phyloP scores from a whole-genome alignment of 495 filamentous ascomycete species.

The Monascus purpureus region DNA sequence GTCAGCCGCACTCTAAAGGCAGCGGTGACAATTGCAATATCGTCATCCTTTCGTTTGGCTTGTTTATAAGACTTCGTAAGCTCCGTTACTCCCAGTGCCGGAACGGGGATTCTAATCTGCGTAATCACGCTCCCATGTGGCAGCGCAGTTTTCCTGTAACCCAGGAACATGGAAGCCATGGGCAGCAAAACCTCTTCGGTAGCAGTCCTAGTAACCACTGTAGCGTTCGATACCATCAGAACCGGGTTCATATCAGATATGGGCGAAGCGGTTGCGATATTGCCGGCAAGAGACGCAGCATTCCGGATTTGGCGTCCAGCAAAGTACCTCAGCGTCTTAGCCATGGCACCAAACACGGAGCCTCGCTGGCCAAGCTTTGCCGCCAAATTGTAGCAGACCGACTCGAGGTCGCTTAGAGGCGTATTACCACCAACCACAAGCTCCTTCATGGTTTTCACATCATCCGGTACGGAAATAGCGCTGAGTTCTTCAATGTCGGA shows the following conservation, averaged over 20 bases:
- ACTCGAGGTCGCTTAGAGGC: slow-evolving; percentile 69
- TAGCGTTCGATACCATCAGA: slow-evolving; percentile 72
- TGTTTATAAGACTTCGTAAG: slow-evolving; percentile 80
- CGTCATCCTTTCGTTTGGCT: slow-evolving; percentile 88
- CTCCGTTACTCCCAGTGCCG: slow-evolving; percentile 44
- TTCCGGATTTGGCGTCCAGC: slow-evolving; percentile 93
- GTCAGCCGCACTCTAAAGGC: slow-evolving; percentile 59
- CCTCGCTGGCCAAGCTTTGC: slow-evolving; percentile 1
- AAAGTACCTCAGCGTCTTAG: slow-evolving; percentile 78
- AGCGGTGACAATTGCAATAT: slow-evolving; percentile 89
- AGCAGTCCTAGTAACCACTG: slow-evolving; percentile 61
- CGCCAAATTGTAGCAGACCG: slow-evolving; percentile 20
- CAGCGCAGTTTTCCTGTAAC: slow-evolving; percentile 78
- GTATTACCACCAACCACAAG: slow-evolving; percentile 87
- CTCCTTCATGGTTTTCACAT: slow-evolving; percentile 23
- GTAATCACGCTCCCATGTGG: slow-evolving; percentile 71
- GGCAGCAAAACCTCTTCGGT: slow-evolving; percentile 63
- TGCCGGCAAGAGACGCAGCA: slow-evolving; percentile 90
- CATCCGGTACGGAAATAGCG: slow-evolving; percentile 65
- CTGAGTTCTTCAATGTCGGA: slow-evolving; percentile 84
- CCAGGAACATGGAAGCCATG: slow-evolving; percentile 86
- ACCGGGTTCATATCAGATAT: slow-evolving; percentile 96
- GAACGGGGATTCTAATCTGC: slow-evolving; percentile 65
- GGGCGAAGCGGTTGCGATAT: slow-evolving; percentile 86
- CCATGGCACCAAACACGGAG: slow-evolving; percentile 49